Conservation (phyloP, 2,329 filamentous ascomycete genomes). For the Madurella fahalii region DNA sequence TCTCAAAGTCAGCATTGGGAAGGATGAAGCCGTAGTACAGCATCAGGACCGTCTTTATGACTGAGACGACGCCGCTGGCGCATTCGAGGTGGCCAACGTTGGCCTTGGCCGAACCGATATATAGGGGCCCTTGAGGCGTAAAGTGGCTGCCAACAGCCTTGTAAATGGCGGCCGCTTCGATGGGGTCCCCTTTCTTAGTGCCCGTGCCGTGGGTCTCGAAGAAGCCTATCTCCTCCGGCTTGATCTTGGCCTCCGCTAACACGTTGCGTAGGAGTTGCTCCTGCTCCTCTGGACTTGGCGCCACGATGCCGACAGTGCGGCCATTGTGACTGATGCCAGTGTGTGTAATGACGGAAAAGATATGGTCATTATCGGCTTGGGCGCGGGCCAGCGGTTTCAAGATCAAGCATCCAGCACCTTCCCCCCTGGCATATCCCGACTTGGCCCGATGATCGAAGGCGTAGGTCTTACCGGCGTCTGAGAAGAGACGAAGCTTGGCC, state of each 20-base stretch:
- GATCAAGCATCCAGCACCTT: conserved; percentile 22
- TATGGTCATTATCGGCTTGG: conserved; percentile 24
- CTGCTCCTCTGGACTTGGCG: conserved; percentile 22
- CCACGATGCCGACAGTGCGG: conserved; percentile 25
- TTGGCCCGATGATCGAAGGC: conserved; percentile 27
- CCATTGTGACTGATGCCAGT: conserved; percentile 26
- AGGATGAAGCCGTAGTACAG: conserved; percentile 46
- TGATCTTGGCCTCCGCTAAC: conserved; percentile 20
- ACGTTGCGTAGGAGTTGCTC: conserved; percentile 22
- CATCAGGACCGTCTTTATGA: conserved; percentile 37
- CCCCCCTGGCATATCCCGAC: conserved; percentile 25
- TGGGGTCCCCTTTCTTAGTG: conserved; percentile 44
- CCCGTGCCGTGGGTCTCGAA: conserved; percentile 46
- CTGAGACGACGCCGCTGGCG: conserved; percentile 31
- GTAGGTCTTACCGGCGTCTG: conserved; percentile 23
- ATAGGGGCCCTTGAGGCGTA: conserved; percentile 26
- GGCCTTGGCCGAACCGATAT: conserved; percentile 36
- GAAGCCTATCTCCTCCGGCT: conserved; percentile 30
- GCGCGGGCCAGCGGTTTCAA: conserved; percentile 23
- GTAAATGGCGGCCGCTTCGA: conserved; percentile 42
- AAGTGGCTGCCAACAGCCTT: conserved; percentile 30
- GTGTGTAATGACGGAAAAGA: conserved; percentile 24
- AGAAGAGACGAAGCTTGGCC: conserved; percentile 25
- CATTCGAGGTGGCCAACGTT: conserved; percentile 37
- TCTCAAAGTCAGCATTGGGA: conserved; percentile 30